Evolutionary conservation across 306 rosid genomes (phyloP).

Genomic region (Lotus japonicus): DNA sequence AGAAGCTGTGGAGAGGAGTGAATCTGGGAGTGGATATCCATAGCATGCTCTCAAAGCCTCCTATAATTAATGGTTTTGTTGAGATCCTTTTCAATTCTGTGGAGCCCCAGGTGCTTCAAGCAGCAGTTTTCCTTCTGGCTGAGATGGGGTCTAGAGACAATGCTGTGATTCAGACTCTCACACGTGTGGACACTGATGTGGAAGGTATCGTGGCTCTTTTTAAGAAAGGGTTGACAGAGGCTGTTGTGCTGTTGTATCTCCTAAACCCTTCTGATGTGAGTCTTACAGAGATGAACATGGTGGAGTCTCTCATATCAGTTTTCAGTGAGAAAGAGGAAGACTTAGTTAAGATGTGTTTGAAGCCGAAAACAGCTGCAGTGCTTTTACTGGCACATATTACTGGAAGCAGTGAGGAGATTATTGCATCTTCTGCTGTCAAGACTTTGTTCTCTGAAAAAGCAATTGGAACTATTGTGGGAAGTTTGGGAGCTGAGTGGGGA

Average conservation of each 20-base stretch:
- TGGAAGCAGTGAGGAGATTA: conserved; percentile 43
- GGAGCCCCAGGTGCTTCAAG: conserved; percentile 52
- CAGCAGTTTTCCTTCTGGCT: conserved; percentile 67
- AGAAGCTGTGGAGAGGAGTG: conserved; percentile 63
- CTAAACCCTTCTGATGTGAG: conserved; percentile 35
- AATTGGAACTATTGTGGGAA: conserved; percentile 38
- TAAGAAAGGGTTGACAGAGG: conserved; percentile 69
- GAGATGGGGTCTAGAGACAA: conserved; percentile 72
- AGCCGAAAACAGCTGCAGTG: conserved; percentile 67
- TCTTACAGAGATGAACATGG: conserved; percentile 50
- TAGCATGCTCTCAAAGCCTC: conserved; percentile 63
- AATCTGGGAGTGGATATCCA: conserved; percentile 48
- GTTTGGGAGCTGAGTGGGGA: conserved; percentile 56
- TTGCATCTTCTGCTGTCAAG: conserved; percentile 36
- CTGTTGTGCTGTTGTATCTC: conserved; percentile 72
- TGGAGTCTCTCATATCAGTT: conserved; percentile 48
- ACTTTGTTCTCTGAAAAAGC: conserved; percentile 39
- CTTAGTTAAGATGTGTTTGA: conserved; percentile 49
- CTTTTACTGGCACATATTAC: conserved; percentile 57
- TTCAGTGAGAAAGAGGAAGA: conserved; percentile 52
- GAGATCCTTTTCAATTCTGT: conserved; percentile 79
- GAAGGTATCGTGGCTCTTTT: conserved; percentile 67
- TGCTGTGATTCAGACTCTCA: conserved; percentile 63
- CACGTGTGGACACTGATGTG: conserved; percentile 72
- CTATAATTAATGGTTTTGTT: conserved; percentile 68